Percentiles rank a stretch among this genome's conserved stretches.
phyloP scores from a whole-genome alignment of 1,139 yeast genomes.

The Debaryomycetaceae sp. region DNA sequence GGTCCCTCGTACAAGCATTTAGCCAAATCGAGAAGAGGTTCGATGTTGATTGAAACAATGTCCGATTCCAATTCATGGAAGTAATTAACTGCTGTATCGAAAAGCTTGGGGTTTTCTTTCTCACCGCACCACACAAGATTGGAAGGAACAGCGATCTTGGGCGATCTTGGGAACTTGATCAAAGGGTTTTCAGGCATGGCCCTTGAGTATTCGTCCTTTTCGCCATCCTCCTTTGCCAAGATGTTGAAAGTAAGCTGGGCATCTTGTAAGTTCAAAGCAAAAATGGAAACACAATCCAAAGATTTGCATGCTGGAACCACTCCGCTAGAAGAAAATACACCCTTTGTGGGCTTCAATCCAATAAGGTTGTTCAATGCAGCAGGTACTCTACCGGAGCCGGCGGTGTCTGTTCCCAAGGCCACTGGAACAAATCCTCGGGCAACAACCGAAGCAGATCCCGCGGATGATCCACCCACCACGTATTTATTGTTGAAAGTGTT shows the following conservation, averaged over 20 bases:
- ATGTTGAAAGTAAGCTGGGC: constrained; percentile 74
- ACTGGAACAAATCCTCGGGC: constrained; percentile 86
- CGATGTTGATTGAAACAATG: constrained; percentile 61
- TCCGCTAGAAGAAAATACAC: constrained; percentile 78
- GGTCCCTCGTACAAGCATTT: constrained; percentile 91
- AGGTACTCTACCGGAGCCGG: constrained; percentile 98
- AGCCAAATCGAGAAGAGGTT: constrained; percentile 78
- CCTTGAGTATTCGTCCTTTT: constrained; percentile 78
- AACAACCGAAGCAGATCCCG: constrained; percentile 92
- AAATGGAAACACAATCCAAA: constrained; percentile 86
- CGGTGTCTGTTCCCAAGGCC: constrained; percentile 93
- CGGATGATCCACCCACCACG: constrained; percentile 91
- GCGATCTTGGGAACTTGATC: constrained; percentile 52
- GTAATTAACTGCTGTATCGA: constrained; percentile 54
- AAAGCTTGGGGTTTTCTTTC: constrained; percentile 67
- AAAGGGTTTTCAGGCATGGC: constrained; percentile 65
- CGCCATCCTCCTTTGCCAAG: constrained; percentile 69
- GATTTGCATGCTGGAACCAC: constrained; percentile 98
- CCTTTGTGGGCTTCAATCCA: constrained; percentile 91
- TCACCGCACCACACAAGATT: constrained; percentile 79
- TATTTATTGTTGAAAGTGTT: constrained; percentile 71
- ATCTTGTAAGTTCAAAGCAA: constrained; percentile 72
- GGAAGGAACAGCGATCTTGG: constrained; percentile 73
- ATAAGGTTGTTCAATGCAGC: constrained; percentile 91
- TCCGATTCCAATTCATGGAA: constrained; percentile 56